Evolutionary conservation across 371 early-diverging fungal species (phyloP).

Genomic region (Saksenaea oblongispora): DNA sequence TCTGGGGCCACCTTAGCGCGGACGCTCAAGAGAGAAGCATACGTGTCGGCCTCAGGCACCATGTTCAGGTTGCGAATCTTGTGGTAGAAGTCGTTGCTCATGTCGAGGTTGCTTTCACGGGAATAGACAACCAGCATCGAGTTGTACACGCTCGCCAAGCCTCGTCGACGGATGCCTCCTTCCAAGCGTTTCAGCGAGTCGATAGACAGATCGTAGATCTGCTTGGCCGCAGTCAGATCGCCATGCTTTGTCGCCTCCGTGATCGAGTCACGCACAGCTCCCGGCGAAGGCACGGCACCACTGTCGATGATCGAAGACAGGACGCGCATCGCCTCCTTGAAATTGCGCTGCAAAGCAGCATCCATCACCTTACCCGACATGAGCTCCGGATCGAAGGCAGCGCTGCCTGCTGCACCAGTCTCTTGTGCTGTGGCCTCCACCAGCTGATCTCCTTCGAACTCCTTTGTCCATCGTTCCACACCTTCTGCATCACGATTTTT

Average conservation of each 20-base stretch:
- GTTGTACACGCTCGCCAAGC: conserved; percentile 34
- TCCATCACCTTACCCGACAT: conserved; percentile 31
- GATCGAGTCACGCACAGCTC: conserved; percentile 48
- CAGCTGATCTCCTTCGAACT: conserved; percentile 14
- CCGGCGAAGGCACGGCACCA: conserved; percentile 36
- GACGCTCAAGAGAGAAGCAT: conserved; percentile 50
- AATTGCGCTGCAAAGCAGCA: conserved; percentile 27
- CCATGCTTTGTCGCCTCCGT: conserved; percentile 26
- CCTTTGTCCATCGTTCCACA: conserved; percentile 36
- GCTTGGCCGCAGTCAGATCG: conserved; percentile 21
- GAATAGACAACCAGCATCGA: conserved; percentile 60
- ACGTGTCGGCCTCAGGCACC: conserved; percentile 51
- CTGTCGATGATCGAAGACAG: conserved; percentile 32
- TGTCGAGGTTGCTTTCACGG: conserved; percentile 35
- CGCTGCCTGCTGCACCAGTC: not conserved
- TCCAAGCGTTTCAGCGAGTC: conserved; percentile 18
- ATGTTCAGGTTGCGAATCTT: conserved; percentile 33
- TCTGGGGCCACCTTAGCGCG: conserved; percentile 51
- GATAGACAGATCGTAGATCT: conserved; percentile 31
- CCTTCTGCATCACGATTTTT: conserved; percentile 25
- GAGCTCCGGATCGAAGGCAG: conserved; percentile 24
- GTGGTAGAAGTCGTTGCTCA: conserved; percentile 51
- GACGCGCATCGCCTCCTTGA: conserved; percentile 25
- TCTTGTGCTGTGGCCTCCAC: not conserved
- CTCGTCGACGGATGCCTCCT: conserved; percentile 15